Evolutionary conservation across 208 protist genomes (phyloP).

Genomic region (Leishmania braziliensis): DNA sequence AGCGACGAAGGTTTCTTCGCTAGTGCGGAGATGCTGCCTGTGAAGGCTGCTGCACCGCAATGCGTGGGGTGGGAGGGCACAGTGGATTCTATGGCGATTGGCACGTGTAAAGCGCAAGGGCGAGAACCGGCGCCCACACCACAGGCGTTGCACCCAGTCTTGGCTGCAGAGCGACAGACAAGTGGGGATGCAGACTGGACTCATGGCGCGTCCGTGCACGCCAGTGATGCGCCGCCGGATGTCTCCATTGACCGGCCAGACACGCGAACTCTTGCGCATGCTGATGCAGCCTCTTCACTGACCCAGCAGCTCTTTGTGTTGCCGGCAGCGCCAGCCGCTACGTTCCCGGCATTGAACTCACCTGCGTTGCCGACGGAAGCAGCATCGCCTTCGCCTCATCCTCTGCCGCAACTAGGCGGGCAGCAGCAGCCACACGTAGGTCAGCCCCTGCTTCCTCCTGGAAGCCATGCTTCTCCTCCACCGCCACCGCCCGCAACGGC

Average conservation of each 20-base stretch:
- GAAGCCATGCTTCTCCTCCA: not conserved
- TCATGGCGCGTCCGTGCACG: not conserved
- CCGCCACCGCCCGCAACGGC: not conserved
- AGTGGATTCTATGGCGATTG: not conserved
- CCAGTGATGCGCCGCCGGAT: constrained; percentile 12
- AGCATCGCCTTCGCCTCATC: not conserved
- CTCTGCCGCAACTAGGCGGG: not conserved
- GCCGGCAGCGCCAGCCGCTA: not conserved
- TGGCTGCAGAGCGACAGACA: not conserved
- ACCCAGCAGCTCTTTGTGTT: not conserved
- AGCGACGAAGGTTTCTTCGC: not conserved
- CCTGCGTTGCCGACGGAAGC: not conserved
- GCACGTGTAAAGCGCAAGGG: not conserved
- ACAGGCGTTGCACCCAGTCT: not conserved
- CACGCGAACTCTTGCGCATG: not conserved
- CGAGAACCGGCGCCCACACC: not conserved
- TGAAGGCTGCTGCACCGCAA: not conserved
- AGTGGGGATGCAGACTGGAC: not conserved
- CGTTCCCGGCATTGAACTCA: not conserved
- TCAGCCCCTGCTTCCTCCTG: not conserved
- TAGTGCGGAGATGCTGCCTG: not conserved
- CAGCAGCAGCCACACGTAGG: not conserved
- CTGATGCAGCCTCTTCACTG: not conserved
- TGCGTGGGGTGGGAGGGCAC: not conserved
- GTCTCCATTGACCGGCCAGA: not conserved